Evolutionary conservation across 306 rosid species (phyloP).

Genomic region (Rosa multiflora): DNA sequence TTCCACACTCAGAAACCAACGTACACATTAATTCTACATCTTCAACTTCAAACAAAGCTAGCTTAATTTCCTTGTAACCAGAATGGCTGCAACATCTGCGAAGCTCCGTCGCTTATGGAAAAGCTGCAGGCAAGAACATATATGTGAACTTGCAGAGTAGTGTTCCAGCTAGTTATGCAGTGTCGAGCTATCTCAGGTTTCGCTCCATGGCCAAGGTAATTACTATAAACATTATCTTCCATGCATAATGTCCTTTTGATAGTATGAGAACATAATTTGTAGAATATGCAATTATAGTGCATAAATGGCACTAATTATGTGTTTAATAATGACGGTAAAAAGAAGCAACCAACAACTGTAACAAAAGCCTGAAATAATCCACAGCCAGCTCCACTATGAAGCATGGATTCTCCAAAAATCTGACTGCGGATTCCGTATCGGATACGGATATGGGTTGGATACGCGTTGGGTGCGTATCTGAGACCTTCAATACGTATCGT

Average conservation of each 20-base stretch:
- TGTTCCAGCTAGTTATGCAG: background rate
- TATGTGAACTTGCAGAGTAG: background rate
- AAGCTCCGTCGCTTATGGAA: background rate
- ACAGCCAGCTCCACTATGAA: background rate
- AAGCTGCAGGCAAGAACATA: background rate
- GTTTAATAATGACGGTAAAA: background rate
- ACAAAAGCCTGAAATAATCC: background rate
- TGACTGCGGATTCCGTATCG: no score
- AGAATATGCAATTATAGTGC: no score
- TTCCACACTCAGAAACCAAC: background rate
- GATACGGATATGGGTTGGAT: no score
- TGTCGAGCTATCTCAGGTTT: background rate
- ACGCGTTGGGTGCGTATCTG: no score
- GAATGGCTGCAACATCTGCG: background rate
- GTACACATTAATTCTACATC: background rate
- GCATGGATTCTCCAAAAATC: no score
- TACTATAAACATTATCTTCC: no score
- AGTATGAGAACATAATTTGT: no score
- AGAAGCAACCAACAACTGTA: slow-evolving; percentile 10
- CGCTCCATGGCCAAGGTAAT: background rate
- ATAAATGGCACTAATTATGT: no score
- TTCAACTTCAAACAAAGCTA: background rate
- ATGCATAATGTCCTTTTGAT: no score
- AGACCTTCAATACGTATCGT: no score
- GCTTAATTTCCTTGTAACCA: background rate